A percentile compares a stretch with the other conserved stretches of the same genome.
These are phyloP conservation scores for Mimosa pudica DNA, from an alignment of 306 rosid genomes.

Conservation along the genomic window DNA sequence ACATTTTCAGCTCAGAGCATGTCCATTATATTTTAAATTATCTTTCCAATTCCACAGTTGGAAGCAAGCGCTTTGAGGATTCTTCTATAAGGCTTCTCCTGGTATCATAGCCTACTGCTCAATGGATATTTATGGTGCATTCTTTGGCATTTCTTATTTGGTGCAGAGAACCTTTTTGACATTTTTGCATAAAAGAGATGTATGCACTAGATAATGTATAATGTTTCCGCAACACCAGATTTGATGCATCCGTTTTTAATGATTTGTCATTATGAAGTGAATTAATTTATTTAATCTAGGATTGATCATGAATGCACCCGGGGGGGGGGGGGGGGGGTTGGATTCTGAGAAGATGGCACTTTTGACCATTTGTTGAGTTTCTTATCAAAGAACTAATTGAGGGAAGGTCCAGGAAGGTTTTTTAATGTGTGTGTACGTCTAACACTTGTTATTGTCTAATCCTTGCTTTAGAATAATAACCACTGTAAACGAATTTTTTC, in stretches of 20 bases:
- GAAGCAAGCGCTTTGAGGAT: constrained; percentile 54
- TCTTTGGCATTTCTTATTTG: neutral
- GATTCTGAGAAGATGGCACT: neutral
- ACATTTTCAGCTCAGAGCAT: constrained; percentile 77
- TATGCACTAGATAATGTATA: too few species aligned
- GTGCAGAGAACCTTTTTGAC: constrained; percentile 14
- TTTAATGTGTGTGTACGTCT: neutral
- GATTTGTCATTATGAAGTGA: too few species aligned
- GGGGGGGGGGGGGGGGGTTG: neutral
- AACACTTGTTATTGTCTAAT: neutral
- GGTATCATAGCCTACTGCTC: constrained; percentile 53
- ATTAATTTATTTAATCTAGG: too few species aligned
- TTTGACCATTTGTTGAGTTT: neutral
- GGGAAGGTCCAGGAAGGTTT: constrained; percentile 10
- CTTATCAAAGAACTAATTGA: neutral
- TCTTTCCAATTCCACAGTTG: constrained; percentile 46
- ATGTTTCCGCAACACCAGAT: too few species aligned
- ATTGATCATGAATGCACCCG: too few species aligned
- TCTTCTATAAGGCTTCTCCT: constrained; percentile 71
- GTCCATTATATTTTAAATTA: constrained; percentile 55
- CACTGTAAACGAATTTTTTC: neutral
- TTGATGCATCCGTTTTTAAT: too few species aligned
- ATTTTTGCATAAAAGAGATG: constrained; percentile 17
- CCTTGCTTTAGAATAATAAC: neutral
- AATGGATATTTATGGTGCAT: constrained; percentile 25